Evolutionary conservation across 78 protist genomes (phyloP), one percentile per base, ranked within the genome.

Genomic region (Ministeria vibrans): DNA sequence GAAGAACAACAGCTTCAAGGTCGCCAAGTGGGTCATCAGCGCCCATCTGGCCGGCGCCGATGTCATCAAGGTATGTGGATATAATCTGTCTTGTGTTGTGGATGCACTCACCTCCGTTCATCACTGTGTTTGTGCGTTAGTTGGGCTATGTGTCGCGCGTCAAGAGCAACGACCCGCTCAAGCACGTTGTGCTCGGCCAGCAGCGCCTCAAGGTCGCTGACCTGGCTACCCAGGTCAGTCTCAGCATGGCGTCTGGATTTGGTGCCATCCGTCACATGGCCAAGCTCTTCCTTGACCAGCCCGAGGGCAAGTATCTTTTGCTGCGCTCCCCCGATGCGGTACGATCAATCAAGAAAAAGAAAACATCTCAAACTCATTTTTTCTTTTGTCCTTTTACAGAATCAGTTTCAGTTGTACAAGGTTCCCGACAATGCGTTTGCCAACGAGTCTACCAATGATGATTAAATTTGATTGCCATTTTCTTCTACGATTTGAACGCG

Each of bases 291-390:
- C 64, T 55, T 25, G 41, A 28, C 38, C 64, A 34, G 20, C 59
- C 63, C 34, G 88, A 91, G 42, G 95, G 95, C 71, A 86, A 85
- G 77, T 91, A 91, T 42, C 83, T 91, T 23, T 38, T 91, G 23
- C 83, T 88, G 36, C 77, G 86, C 76, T 92, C 88, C 81, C 92
- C 95, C 86, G 83, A 83, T 77, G 68, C 86, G 70, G 83, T 79
- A 32, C 41, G 79, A 7, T 63, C n/a, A 3, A 4, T 59, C 34
- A n/a, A n/a, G n/a, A n/a, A n/a, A n/a, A n/a, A n/a, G n/a, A n/a
- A n/a, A n/a, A n/a, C n/a, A n/a, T n/a, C n/a, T n/a, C n/a, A n/a
- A n/a, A n/a, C n/a, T n/a, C n/a, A n/a, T n/a, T n/a, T n/a, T n/a
- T n/a, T n/a, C n/a, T n/a, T n/a, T n/a, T n/a, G n/a, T n/a, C n/a